Evolutionary conservation across 345 rosid genomes (phyloP).

Genomic region (Cardamine occulta): DNA sequence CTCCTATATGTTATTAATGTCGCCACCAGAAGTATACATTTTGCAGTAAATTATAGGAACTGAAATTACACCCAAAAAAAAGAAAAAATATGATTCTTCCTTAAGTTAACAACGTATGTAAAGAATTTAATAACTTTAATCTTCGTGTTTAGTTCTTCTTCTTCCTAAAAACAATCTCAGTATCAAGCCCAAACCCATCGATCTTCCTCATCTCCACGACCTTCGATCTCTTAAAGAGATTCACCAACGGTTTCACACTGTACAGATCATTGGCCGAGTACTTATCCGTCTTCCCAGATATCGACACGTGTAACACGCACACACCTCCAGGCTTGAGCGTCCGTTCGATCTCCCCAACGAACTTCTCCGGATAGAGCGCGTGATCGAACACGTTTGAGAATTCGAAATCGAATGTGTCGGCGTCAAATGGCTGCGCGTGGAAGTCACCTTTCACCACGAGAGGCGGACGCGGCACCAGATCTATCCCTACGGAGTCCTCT

Average conservation of each 20-base stretch:
- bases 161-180: slow-evolving; percentile 78
- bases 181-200: slow-evolving; percentile 95
- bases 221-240: slow-evolving; percentile 61
- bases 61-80: background rate
- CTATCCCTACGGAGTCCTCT: slow-evolving; percentile 72
- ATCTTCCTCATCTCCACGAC: slow-evolving; percentile 64
- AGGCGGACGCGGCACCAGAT: slow-evolving; percentile 88
- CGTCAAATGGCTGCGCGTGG: slow-evolving; percentile 75
- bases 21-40: slow-evolving; percentile 6
- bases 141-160: slow-evolving; percentile 14
- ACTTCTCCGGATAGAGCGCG: slow-evolving; percentile 83
- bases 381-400: slow-evolving; percentile 97
- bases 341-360: slow-evolving; percentile 86
- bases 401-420: slow-evolving; percentile 77
- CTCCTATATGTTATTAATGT: slow-evolving; percentile 2
- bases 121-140: too few relatives aligned
- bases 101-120: too few relatives aligned
- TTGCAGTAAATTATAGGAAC: background rate
- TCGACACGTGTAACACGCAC: slow-evolving; percentile 78
- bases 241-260: slow-evolving; percentile 65
- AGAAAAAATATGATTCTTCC: too few relatives aligned
- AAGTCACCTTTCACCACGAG: slow-evolving; percentile 81
- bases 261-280: slow-evolving; percentile 87
- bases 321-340: slow-evolving; percentile 79
- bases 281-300: slow-evolving; percentile 65